phyloP scores from a whole-genome alignment of 345 rosid genomes.

The Lumnitzera littorea region DNA sequence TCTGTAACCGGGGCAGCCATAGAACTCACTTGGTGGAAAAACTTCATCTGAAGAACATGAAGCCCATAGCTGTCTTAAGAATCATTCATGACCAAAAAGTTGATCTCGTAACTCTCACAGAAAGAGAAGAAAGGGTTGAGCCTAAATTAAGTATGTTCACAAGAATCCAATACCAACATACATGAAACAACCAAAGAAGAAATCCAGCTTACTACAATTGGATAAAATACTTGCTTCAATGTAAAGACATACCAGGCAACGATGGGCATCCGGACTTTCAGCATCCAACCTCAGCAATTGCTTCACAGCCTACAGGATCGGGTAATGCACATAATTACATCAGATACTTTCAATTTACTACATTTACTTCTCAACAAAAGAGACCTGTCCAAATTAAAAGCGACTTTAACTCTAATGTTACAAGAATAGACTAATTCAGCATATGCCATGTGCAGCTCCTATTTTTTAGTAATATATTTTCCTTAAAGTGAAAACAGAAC shows the following conservation, averaged over 20 bases:
- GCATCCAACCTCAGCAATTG: constrained; percentile 76
- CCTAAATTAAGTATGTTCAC: neutral
- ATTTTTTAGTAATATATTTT: too few species aligned
- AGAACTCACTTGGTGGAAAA: constrained; percentile 65
- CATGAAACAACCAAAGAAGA: neutral
- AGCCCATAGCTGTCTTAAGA: constrained; percentile 5
- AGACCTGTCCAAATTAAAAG: neutral
- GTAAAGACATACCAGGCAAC: constrained; percentile 62
- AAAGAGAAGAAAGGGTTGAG: neutral
- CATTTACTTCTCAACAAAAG: too few species aligned
- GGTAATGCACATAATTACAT: neutral
- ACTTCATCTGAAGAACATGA: constrained; percentile 52
- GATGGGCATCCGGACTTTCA: constrained; percentile 83
- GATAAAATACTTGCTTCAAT: neutral
- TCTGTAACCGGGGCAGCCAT: constrained; percentile 57
- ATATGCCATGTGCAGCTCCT: too few species aligned
- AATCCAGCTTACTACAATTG: neutral
- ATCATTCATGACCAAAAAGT: neutral
- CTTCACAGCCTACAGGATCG: constrained; percentile 60
- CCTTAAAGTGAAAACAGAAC: too few species aligned
- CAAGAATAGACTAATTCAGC: too few species aligned
- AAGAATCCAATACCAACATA: too few species aligned
- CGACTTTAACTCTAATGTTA: neutral
- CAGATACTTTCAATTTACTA: too few species aligned
- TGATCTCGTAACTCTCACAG: neutral